A percentile compares a stretch with the other conserved stretches of the same genome.
Evolutionary conservation across 805 yeast species (phyloP).

Genomic region (Wickerhamomyces chaumierensis): DNA sequence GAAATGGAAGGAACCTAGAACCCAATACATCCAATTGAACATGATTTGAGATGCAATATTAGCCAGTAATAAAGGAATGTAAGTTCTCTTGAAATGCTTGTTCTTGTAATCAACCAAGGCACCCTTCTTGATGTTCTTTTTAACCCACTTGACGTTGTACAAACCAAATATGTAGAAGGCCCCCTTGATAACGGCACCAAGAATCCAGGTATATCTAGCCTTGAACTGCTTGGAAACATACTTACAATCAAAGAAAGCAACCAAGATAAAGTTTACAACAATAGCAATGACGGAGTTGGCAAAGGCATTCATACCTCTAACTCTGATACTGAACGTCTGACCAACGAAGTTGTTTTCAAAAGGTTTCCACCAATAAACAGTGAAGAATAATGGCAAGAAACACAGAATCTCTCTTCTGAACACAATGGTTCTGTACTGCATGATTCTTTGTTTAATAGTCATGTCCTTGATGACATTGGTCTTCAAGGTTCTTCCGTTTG

Average conservation of each 20-base stretch:
- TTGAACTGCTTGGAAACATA: slow-evolving; percentile 4
- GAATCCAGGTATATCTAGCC: slow-evolving; percentile 12
- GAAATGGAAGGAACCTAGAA: slow-evolving; percentile 14
- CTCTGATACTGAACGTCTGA: slow-evolving; percentile 16
- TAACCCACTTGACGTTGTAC: slow-evolving; percentile 7
- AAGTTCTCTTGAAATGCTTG: slow-evolving; percentile 9
- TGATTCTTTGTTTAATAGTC: slow-evolving; percentile 1
- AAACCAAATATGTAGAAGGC: slow-evolving; percentile 15
- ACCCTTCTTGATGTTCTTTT: slow-evolving; percentile 1
- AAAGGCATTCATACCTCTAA: slow-evolving; percentile 17
- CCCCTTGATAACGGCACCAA: slow-evolving; percentile 3
- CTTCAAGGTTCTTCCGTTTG: slow-evolving; percentile 16
- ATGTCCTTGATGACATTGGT: slow-evolving; percentile 4
- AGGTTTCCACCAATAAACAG: slow-evolving; percentile 15
- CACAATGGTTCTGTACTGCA: neutral
- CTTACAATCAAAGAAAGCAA: slow-evolving; percentile 10
- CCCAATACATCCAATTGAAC: slow-evolving; percentile 20
- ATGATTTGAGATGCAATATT: slow-evolving; percentile 14
- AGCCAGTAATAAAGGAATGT: slow-evolving; percentile 16
- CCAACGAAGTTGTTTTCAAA: slow-evolving; percentile 17
- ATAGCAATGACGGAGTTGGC: slow-evolving; percentile 14
- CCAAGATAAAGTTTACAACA: slow-evolving; percentile 11
- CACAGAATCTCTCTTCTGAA: slow-evolving; percentile 9
- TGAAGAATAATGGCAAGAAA: slow-evolving; percentile 13
- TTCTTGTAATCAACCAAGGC: slow-evolving; percentile 13